Evolutionary conservation across 2,329 filamentous ascomycete species (phyloP), one percentile per base, ranked within the genome.

Genomic region (Fusarium pilosicola): DNA sequence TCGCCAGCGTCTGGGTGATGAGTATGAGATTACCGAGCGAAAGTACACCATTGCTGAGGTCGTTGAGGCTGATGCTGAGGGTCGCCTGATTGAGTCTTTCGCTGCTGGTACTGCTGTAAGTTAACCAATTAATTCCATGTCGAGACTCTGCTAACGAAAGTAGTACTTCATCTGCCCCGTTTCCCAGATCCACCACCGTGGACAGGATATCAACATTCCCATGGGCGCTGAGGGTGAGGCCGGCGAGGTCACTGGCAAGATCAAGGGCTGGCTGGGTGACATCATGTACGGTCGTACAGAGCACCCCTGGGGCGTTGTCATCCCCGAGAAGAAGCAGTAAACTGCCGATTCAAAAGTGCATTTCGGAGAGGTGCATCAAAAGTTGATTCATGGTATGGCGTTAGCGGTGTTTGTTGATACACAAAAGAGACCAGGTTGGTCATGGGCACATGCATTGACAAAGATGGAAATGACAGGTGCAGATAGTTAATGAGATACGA

Each of bases 11-110:
- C 83, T 97, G 17, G 81, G 83, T 3, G 85, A 82, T 39, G 85
- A 90, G 72, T 62, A 91, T 5, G 92, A 95, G 75, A 87, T 97
- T 44, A 91, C 96, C 0, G 95, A 97, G 89, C 87, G 92, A 73
- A 90, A 91, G 74, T 96, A 96, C 83, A 94, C 90, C 28, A 97
- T 98, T 80, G 85, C 88, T 36, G 95, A 97, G 82, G 83, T 98
- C 22, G 80, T 91, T 34, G 88, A 92, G 79, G 94, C 95, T 3
- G 85, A 90, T 32, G 84, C 88, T 48, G 94, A 97, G 79, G 94
- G 93, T 6, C 87, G 95, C 6, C 82, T 97, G 48, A 81, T 97
- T 15, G 95, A 98, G 84, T 89, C 94, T 4, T 98, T 98, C 80
- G 94, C 93, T 13, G 91, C 93, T 39, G 95, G 96, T 24, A 98